Percentiles rank a stretch among this genome's conserved stretches.
These are phyloP conservation scores for Microbotryum violaceum DNA, from an alignment of 1,284 basidiomycete species.

Conservation along the genomic window DNA sequence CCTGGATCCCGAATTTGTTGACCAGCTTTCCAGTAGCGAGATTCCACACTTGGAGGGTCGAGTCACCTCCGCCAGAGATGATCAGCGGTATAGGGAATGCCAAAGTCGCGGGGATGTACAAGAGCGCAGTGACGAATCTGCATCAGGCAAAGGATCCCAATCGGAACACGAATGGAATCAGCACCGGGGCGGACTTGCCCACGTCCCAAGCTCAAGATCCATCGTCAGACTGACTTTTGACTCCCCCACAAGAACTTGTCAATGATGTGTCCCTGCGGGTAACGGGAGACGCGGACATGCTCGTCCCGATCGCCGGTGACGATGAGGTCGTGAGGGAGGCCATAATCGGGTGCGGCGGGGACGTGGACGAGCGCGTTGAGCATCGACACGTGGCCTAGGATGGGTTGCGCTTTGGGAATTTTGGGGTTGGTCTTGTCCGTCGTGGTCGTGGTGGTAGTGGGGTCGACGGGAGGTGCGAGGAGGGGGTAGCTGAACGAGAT, in stretches of 20 bases:
- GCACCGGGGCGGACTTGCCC: no score
- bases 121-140: slow-evolving; percentile 75
- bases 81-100: slow-evolving; percentile 42
- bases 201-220: no score
- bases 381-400: slow-evolving; percentile 79
- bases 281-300: slow-evolving; percentile 84
- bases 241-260: slow-evolving; percentile 79
- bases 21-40: slow-evolving; percentile 14
- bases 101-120: slow-evolving; percentile 48
- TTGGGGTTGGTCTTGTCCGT: slow-evolving; percentile 36
- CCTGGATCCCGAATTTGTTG: slow-evolving; percentile 15
- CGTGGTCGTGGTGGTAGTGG: slow-evolving; percentile 26
- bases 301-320: slow-evolving; percentile 86
- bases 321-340: slow-evolving; percentile 51
- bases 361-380: slow-evolving; percentile 64
- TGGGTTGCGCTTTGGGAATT: slow-evolving; percentile 58
- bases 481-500: slow-evolving; percentile 25
- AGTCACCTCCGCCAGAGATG: slow-evolving; percentile 81
- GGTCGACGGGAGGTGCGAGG: slow-evolving; percentile 38
- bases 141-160: neutral
- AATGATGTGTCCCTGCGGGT: slow-evolving; percentile 70
- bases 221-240: slow-evolving; percentile 50
- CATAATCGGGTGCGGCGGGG: slow-evolving; percentile 44
- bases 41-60: slow-evolving; percentile 67
- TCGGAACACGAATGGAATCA: no score